Base-by-base conservation (phyloP, 1,139 yeast genomes). In the Pichia sp. region DNA sequence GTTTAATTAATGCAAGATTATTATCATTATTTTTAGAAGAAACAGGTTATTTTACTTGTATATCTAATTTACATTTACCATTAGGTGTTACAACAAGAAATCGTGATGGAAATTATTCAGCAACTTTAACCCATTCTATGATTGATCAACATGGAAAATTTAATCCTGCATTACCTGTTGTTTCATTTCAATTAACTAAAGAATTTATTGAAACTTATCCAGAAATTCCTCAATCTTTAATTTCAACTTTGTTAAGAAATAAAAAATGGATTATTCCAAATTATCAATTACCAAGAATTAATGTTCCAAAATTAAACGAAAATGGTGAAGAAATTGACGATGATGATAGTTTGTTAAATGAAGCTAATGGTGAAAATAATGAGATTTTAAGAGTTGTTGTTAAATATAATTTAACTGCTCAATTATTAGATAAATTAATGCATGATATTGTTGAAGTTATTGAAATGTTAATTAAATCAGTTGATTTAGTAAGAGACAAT, bases 191-290 rank as follows among this genome's bases (percentile, higher is more conserved):
- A 62, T 76, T 89, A 57, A 75, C 87, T 4, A 70, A 79, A 45
- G 72, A 73, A 36, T 78, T 89, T 62, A 65, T 70, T 46, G 63
- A 75, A 43, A 66, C 73, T 42, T 86, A 81, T 64, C 92, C 96
- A 2, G 87, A 81, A 65, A 77, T 89, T 50, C 96, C 96, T n/a
- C 97, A 89, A 67, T 76, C 83, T 32, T 75, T 87, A 51, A 66
- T 89, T 39, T 82, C 95, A 0, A 73, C 83, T 26, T 66, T 88
- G 63, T 72, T 89, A 61, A 78, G 96, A 65, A 80, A 79, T 66
- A 81, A 83, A 62, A 95, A 95, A 5, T 89, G 84, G 76, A 89
- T 89, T 63, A 76, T 89, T 53, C 97, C 97, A 54, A 89, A 89
- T 72, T 89, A 89, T 67, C 89, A 84, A 53, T 75, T 89, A 58